Evolutionary conservation across 106 monocot genomes (phyloP).

Genomic region (Agapanthus africanus): DNA sequence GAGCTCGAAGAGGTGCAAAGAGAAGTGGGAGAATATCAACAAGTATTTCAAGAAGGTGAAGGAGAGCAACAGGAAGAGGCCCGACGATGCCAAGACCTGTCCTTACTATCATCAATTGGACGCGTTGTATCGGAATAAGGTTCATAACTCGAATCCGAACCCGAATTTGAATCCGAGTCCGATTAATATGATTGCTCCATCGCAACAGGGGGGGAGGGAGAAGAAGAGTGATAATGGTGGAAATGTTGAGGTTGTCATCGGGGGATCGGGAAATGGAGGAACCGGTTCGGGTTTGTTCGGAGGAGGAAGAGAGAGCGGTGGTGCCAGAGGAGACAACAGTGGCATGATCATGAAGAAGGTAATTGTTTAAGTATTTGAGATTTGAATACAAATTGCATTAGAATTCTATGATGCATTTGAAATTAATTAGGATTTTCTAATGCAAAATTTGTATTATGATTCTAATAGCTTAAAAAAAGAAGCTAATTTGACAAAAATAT

Average conservation of each 20-base stretch:
- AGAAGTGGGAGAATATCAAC: conserved; percentile 98
- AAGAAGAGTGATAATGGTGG: not conserved
- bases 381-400: not conserved
- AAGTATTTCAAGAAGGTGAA: conserved; percentile 98
- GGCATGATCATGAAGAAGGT: conserved; percentile 3
- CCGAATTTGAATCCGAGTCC: not conserved
- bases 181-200: not conserved
- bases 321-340: not conserved
- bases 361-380: not conserved
- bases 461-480: too few relatives aligned
- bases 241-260: not conserved
- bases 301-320: not conserved
- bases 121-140: conserved; percentile 59
- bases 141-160: not conserved
- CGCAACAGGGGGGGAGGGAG: not conserved
- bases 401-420: too few relatives aligned
- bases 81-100: conserved; percentile 77
- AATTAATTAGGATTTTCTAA: too few relatives aligned
- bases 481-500: too few relatives aligned
- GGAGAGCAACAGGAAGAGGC: conserved; percentile 75
- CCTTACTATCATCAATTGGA: conserved; percentile 87
- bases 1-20: conserved; percentile 75
- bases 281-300: not conserved
- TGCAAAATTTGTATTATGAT: too few relatives aligned
- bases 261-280: not conserved